phyloP scores from a whole-genome alignment of 768 basidiomycete genomes.

The Russula foetens region DNA sequence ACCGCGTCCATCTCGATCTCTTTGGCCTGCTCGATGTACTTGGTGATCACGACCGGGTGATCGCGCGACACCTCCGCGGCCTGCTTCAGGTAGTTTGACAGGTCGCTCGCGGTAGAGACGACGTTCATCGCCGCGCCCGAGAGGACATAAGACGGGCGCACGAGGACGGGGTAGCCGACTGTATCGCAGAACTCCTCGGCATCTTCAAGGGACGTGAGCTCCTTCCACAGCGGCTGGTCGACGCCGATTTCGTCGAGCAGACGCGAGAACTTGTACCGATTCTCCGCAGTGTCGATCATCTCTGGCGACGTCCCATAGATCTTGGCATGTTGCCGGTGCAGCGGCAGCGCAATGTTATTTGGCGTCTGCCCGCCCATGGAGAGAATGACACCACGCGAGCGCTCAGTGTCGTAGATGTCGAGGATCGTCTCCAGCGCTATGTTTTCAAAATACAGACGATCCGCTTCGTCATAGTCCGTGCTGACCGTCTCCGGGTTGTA shows the following conservation, averaged over 20 bases:
- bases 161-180: conserved; percentile 93
- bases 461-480: conserved; percentile 98
- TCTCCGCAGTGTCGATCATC: conserved; percentile 99
- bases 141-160: conserved; percentile 96
- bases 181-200: conserved; percentile 85
- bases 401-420: conserved; percentile 92
- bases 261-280: conserved; percentile 98
- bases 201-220: conserved; percentile 84
- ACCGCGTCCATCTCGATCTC: conserved; percentile 99
- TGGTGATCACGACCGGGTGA: conserved; percentile 96
- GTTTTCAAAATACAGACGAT: conserved; percentile 97
- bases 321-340: conserved; percentile 96
- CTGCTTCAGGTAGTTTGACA: conserved; percentile 86
- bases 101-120: conserved; percentile 86
- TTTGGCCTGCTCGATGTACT: conserved; percentile 99
- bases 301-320: conserved; percentile 98
- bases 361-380: conserved; percentile 99
- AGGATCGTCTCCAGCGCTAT: conserved; percentile 94
- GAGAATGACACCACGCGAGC: conserved; percentile 83
- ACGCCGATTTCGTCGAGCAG: conserved; percentile 97
- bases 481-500: conserved; percentile 99
- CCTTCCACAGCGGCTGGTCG: conserved; percentile 97
- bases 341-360: conserved; percentile 93
- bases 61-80: conserved; percentile 95
- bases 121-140: conserved; percentile 99